Evolutionary conservation across 2,329 filamentous ascomycete species (phyloP).

Genomic region (Neofusicoccum cordaticola): DNA sequence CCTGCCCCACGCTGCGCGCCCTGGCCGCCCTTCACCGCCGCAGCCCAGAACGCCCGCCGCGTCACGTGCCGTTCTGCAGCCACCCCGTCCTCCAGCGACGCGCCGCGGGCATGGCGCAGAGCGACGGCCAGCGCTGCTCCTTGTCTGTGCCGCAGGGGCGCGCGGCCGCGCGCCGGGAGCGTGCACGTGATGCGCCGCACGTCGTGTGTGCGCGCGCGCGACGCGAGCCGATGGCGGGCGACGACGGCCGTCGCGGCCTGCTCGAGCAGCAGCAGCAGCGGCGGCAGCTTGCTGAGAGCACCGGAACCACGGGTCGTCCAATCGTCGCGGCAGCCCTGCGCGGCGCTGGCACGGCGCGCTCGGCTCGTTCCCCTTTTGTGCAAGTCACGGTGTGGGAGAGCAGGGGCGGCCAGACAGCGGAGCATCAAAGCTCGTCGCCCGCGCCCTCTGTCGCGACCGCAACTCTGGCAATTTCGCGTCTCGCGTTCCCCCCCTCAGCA

Average conservation of each 20-base stretch:
- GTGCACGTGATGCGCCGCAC: background rate
- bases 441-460: slow-evolving; percentile 7
- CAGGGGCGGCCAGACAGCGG: slow-evolving; percentile 6
- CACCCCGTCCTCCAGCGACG: background rate
- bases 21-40: slow-evolving; percentile 8
- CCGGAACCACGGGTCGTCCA: background rate
- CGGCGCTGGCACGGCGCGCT: background rate
- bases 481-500: slow-evolving; percentile 9
- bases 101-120: background rate
- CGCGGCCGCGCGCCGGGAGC: too few species aligned
- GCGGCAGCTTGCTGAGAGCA: background rate
- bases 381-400: slow-evolving; percentile 13
- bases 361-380: slow-evolving; percentile 13
- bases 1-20: slow-evolving; percentile 11
- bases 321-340: background rate
- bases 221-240: background rate
- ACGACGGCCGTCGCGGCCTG: background rate
- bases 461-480: slow-evolving; percentile 15
- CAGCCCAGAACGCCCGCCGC: background rate
- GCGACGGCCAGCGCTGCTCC: background rate
- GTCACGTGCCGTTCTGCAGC: slow-evolving; percentile 8
- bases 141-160: background rate
- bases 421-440: slow-evolving; percentile 11
- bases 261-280: background rate
- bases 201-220: background rate